Base-by-base conservation (phyloP, 1,284 basidiomycete genomes). In the Heterobasidion annosum region DNA sequence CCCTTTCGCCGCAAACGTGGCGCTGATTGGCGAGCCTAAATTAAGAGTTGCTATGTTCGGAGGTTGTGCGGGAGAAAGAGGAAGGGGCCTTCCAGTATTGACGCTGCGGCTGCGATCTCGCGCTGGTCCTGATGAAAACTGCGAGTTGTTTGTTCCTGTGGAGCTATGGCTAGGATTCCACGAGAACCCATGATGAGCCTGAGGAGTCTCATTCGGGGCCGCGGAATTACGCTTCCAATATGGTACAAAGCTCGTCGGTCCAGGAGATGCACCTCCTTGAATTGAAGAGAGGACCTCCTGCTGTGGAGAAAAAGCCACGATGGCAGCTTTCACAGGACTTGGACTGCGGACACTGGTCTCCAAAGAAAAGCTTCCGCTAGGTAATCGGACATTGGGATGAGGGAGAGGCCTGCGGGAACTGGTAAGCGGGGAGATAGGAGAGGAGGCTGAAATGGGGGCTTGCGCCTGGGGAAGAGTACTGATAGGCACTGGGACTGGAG, bases 161-260 rank as follows among this genome's bases (percentile, higher is more conserved):
- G 37, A 40, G 37, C 10, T 12, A 40, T 40, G n/a, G 7, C 37
- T n/a, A 40, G 37, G 12, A 40, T n/a, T 8, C 37, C 37, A 40
- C 37, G 37, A n/a, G 10, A 12, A n/a, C 42, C 25, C 52, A 50
- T 32, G 51, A 53, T 13, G 44, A 43, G 42, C 45, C 45, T 12
- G 32, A 15, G 53, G 53, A 13, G 53, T 56, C 1, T 51, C 49
- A 45, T 54, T 58, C 32, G 59, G 59, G 2, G 59, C 46, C 3
- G 59, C 58, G 37, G 59, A 49, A 25, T 57, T 58, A n/a, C 59
- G 59, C 48, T 58, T 61, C 59, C 59, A 61, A 51, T 61, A 61
- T 6, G 59, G 59, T 18, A 61, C 47, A 44, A 61, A 61, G 34
- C 51, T 59, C 35, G 52, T 51, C 15, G 54, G 37, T 2, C 52